Evolutionary conservation across 2,329 filamentous ascomycete genomes (phyloP), one percentile per base, ranked within the genome.

Genomic region (Bipolaris cookei): DNA sequence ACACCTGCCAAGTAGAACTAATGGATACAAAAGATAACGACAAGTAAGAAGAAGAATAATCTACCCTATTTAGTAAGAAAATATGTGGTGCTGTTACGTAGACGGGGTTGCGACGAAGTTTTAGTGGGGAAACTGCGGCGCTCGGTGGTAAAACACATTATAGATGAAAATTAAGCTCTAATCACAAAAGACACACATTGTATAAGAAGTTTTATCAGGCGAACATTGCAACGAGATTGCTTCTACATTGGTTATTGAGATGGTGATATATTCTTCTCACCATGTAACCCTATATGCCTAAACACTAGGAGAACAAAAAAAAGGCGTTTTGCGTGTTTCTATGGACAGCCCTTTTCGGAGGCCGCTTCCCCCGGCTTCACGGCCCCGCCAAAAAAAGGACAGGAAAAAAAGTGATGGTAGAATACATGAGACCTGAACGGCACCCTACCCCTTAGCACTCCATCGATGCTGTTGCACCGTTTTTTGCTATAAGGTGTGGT

Each of bases 381-480:
- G 3, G 8, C 38, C n/a, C 30, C 13, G 30, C 21, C n/a, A 2
- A 10, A 13, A 3, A 13, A 21, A 16, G 10, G 42, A 37, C 30
- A 39, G 25, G 18, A 25, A 35, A 3, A 53, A 42, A 56, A 41
- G 16, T 42, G n/a, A 20, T 51, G 11, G 32, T 54, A 51, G 39
- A 54, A 47, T 57, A 57, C 32, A 57, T 20, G 14, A 18, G 48
- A 51, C 42, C 23, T 54, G 21, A 49, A 52, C 48, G 13, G 25
- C 49, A 54, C 57, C 16, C 42, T 11, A 11, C 10, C 3, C 10
- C n/a, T n/a, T 38, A 25, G 10, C 56, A 49, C 43, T 49, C 53
- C 30, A n/a, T 23, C 45, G 49, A 23, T 42, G 35, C 23, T 56
- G 54, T 56, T 56, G 57, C 54, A 49, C n/a, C 30, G 42, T 57